Evolutionary conservation across 2,329 filamentous ascomycete genomes (phyloP).

Genomic region (Sporothrix variecibatus): DNA sequence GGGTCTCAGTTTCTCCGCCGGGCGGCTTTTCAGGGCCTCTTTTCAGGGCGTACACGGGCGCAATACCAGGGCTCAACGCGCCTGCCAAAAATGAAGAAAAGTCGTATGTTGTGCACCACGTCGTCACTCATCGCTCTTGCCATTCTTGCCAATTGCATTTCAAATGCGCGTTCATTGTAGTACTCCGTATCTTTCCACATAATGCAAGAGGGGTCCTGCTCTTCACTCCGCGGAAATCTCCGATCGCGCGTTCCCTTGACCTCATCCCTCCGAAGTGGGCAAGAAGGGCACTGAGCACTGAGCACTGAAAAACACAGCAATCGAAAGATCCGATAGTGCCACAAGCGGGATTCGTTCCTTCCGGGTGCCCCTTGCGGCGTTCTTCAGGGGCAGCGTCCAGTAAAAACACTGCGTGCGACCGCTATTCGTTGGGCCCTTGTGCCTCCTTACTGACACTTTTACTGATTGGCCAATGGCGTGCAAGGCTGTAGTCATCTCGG

Average conservation of each 20-base stretch:
- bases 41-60: not conserved
- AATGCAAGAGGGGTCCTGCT: not conserved
- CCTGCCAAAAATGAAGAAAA: not conserved
- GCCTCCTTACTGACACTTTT: not conserved
- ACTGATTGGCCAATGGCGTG: constrained; percentile 7
- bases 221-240: not conserved
- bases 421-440: not conserved
- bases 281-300: not conserved
- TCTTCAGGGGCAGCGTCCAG: not conserved
- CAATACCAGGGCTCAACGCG: not conserved
- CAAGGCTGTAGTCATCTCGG: not conserved
- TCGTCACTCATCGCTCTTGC: not conserved
- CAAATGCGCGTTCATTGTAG: not conserved
- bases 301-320: too few relatives aligned
- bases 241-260: not conserved
- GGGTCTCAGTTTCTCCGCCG: not conserved
- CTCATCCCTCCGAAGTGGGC: not conserved
- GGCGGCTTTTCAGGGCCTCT: not conserved
- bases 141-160: not conserved
- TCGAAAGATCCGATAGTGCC: not conserved
- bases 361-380: not conserved
- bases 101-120: constrained; percentile 2
- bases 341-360: not conserved
- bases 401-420: not conserved
- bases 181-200: not conserved